A percentile compares a stretch with the other conserved stretches of the same genome.
These are phyloP conservation scores for Straminergon stramineum DNA, from an alignment of 225 moss, liverwort and hornwort genomes.

Conservation along the genomic window DNA sequence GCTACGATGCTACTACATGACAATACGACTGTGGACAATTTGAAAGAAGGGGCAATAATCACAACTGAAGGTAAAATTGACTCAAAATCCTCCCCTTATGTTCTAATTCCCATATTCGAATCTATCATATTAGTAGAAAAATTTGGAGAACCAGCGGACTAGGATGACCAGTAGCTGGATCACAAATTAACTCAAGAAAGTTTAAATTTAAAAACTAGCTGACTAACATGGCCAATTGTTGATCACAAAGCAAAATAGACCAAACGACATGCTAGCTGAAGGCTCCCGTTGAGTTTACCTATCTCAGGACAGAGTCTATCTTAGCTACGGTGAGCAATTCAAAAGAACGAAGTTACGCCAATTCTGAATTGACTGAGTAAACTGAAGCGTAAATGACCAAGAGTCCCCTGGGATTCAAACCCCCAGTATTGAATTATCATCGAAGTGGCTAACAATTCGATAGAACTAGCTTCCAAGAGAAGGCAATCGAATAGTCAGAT, in stretches of 20 bases:
- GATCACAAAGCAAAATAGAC: not conserved
- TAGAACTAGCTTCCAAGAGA: not conserved
- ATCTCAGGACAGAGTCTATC: not conserved
- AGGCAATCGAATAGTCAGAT: not conserved
- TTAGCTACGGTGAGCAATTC: not conserved
- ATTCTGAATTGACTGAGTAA: not conserved
- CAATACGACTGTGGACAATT: not conserved
- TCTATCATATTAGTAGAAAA: not conserved
- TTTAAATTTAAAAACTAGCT: not conserved
- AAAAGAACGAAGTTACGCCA: not conserved
- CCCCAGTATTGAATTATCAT: not conserved
- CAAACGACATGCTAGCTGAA: not conserved
- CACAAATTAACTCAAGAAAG: not conserved
- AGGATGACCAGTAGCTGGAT: not conserved
- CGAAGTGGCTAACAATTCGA: not conserved
- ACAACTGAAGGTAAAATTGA: not conserved
- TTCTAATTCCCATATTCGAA: not conserved
- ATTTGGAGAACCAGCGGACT: not conserved
- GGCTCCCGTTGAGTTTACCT: not conserved
- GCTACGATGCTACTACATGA: not conserved
- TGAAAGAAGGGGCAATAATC: not conserved
- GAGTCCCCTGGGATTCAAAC: not conserved
- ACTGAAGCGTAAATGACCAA: not conserved
- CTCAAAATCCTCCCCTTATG: not conserved
- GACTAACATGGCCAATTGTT: not conserved